These are phyloP conservation scores for Plectosphaerella cucumerina DNA, from an alignment of 2,329 filamentous ascomycete genomes.

Conservation along the genomic window DNA sequence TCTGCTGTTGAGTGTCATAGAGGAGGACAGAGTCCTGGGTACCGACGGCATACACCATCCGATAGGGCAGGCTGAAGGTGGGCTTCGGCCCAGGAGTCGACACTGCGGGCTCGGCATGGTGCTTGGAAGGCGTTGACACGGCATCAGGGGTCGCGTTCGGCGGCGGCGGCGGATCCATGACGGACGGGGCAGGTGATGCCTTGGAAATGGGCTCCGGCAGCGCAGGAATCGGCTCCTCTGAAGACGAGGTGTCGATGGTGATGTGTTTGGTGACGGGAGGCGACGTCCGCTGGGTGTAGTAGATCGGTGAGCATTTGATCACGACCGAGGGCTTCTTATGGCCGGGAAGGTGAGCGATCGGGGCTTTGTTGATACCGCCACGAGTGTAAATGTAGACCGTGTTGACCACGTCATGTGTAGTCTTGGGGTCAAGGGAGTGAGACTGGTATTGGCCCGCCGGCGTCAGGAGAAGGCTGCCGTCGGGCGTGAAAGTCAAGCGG, in stretches of 20 bases:
- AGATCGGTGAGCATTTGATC: conserved; percentile 86
- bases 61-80: conserved; percentile 82
- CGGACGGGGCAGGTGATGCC: conserved; percentile 51
- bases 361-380: conserved; percentile 93
- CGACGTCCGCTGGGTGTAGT: conserved; percentile 73
- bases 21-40: conserved; percentile 93
- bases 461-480: conserved; percentile 89
- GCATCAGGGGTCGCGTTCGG: conserved; percentile 42
- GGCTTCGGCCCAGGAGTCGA: conserved; percentile 55
- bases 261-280: conserved; percentile 76
- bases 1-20: conserved; percentile 96
- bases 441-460: conserved; percentile 94
- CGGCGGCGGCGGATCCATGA: conserved; percentile 80
- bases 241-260: conserved; percentile 87
- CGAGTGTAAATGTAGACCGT: conserved; percentile 98
- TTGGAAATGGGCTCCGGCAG: conserved; percentile 78
- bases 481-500: conserved; percentile 87
- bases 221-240: conserved; percentile 76
- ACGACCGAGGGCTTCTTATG: conserved; percentile 98
- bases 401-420: conserved; percentile 83
- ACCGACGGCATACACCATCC: conserved; percentile 93
- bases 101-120: conserved; percentile 21
- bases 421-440: conserved; percentile 61
- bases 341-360: conserved; percentile 88
- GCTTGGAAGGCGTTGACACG: conserved; percentile 48